Percentiles rank a stretch among this genome's conserved stretches.
phyloP scores from a whole-genome alignment of 129 eudicot genomes.

The Tagetes patula region DNA sequence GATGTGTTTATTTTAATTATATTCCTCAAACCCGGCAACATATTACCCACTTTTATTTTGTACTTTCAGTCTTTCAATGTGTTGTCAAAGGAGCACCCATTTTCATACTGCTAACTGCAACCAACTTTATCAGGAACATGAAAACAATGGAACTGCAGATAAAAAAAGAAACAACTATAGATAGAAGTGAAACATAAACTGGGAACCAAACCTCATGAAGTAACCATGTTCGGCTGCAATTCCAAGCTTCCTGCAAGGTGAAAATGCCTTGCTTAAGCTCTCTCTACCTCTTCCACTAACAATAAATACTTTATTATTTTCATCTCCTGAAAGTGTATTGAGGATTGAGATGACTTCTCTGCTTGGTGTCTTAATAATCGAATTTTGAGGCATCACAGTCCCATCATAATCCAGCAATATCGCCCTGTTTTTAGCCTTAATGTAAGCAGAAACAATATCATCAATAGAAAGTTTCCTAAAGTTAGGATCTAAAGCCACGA shows the following conservation, averaged over 20 bases:
- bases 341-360: slow-evolving; percentile 46
- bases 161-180: neutral
- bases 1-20: neutral
- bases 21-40: too few species aligned
- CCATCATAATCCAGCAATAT: slow-evolving; percentile 88
- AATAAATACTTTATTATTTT: slow-evolving; percentile 71
- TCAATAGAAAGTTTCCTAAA: slow-evolving; percentile 73
- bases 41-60: too few species aligned
- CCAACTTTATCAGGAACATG: neutral
- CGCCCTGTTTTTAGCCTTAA: slow-evolving; percentile 49
- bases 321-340: slow-evolving; percentile 59
- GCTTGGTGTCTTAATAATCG: slow-evolving; percentile 58
- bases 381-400: slow-evolving; percentile 57
- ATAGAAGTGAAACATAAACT: slow-evolving; percentile 2
- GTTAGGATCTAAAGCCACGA: slow-evolving; percentile 67
- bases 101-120: too few species aligned
- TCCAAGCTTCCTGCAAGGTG: slow-evolving; percentile 62
- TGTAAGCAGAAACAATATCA: slow-evolving; percentile 65
- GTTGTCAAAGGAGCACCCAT: too few species aligned
- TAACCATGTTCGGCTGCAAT: slow-evolving; percentile 86
- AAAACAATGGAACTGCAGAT: neutral
- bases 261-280: slow-evolving; percentile 58
- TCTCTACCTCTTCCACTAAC: slow-evolving; percentile 87
- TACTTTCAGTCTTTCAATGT: too few species aligned
- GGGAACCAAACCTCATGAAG: slow-evolving; percentile 47